Percentiles rank a stretch among this genome's conserved stretches.
Conservation (phyloP, 2,329 filamentous ascomycete species). For the Nakataea oryzae region DNA sequence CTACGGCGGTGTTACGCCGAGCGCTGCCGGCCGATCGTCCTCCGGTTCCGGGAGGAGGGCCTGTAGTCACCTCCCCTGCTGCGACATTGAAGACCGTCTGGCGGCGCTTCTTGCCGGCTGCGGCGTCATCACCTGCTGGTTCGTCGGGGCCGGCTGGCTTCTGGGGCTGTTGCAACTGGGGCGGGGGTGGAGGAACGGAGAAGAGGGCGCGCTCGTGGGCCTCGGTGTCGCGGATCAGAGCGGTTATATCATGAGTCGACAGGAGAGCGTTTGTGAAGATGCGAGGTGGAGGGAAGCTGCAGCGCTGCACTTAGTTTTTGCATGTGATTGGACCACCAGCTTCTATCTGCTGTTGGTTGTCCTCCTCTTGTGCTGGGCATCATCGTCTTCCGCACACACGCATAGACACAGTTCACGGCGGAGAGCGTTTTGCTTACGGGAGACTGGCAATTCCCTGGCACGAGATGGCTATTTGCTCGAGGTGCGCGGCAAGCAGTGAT, state of each 20-base stretch:
- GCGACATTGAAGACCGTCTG: conserved; percentile 59
- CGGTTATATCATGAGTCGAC: conserved; percentile 81
- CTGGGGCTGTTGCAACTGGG: conserved; percentile 20
- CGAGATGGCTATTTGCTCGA: conserved; percentile 69
- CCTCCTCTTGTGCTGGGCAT: too few species aligned
- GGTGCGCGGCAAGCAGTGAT: conserved; percentile 59
- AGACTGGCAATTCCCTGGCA: conserved; percentile 66
- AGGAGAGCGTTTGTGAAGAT: conserved; percentile 93
- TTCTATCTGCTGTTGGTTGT: too few species aligned
- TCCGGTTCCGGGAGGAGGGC: conserved; percentile 25
- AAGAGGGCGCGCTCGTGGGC: conserved; percentile 90
- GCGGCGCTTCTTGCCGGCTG: conserved; percentile 36
- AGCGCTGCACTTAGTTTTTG: background rate
- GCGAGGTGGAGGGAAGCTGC: conserved; percentile 78
- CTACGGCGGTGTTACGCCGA: conserved; percentile 71
- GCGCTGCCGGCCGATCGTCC: conserved; percentile 35
- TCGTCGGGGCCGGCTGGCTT: conserved; percentile 22
- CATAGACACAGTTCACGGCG: too few species aligned
- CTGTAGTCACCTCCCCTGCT: conserved; percentile 51
- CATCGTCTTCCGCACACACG: too few species aligned
- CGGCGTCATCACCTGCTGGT: conserved; percentile 16
- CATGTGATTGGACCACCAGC: background rate
- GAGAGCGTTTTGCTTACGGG: conserved; percentile 40
- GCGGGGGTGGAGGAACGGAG: conserved; percentile 66
- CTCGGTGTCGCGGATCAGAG: conserved; percentile 90